These are phyloP conservation scores for Melocanna baccifera DNA, from an alignment of 176 grass and related monocot genomes.

Conservation along the genomic window DNA sequence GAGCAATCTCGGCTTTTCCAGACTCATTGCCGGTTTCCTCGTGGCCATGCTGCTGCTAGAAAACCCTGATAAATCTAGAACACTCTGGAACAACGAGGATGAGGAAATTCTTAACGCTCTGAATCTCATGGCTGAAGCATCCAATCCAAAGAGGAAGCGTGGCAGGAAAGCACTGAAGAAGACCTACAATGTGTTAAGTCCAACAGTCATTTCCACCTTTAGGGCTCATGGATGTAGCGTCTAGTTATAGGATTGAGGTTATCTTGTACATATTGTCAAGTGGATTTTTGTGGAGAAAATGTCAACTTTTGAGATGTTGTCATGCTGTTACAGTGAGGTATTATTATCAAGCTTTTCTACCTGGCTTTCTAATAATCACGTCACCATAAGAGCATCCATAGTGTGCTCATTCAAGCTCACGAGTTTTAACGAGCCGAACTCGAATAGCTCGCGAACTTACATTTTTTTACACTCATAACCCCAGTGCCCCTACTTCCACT, in stretches of 20 bases:
- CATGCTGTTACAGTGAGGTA: background rate
- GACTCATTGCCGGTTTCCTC: constrained; percentile 70
- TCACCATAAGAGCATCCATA: too few species aligned
- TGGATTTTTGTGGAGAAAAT: background rate
- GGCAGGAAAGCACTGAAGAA: constrained; percentile 59
- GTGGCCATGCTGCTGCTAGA: constrained; percentile 73
- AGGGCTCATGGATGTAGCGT: background rate
- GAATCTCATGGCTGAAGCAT: constrained; percentile 49
- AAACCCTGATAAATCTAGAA: constrained; percentile 69
- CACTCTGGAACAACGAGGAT: constrained; percentile 75
- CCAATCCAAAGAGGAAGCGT: constrained; percentile 40
- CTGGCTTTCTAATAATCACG: background rate
- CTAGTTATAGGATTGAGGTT: constrained; percentile 1
- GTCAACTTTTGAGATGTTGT: background rate
- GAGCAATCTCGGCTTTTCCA: constrained; percentile 70
- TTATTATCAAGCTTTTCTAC: background rate
- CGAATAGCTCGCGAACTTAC: too few species aligned
- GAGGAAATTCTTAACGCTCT: constrained; percentile 72
- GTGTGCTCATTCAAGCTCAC: too few species aligned
- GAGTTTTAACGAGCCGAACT: too few species aligned
- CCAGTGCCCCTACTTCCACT: too few species aligned
- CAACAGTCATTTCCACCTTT: background rate
- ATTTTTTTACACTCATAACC: too few species aligned
- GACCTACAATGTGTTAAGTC: constrained; percentile 61
- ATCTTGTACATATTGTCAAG: background rate